phyloP scores from a whole-genome alignment of 2,329 filamentous ascomycete species.

The Verticillium nubilum region DNA sequence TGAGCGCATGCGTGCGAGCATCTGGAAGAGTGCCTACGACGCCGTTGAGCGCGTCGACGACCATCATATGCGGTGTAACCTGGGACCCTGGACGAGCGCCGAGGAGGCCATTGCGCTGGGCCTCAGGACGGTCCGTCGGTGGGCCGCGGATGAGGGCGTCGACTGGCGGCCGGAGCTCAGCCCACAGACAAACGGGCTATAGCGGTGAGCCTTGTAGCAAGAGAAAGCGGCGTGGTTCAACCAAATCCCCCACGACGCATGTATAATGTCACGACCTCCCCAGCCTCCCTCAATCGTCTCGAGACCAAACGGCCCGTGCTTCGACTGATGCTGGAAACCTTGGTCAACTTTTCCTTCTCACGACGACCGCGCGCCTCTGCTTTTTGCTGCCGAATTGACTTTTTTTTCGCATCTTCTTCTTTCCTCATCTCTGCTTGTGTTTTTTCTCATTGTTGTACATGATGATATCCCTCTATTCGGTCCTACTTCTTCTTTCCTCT shows the following conservation, averaged over 20 bases:
- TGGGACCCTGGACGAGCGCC: conserved; percentile 38
- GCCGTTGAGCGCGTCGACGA: conserved; percentile 22
- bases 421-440: background rate
- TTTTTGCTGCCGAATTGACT: background rate
- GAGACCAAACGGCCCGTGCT: background rate
- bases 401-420: background rate
- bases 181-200: conserved; percentile 1
- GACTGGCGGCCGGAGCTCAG: conserved; percentile 36
- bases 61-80: conserved; percentile 15
- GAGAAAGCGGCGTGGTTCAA: background rate
- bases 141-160: conserved; percentile 38
- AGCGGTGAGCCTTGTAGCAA: no score
- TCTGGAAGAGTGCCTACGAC: conserved; percentile 25
- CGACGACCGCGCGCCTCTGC: background rate
- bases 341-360: background rate
- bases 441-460: background rate
- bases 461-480: background rate
- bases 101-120: conserved; percentile 35
- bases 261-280: background rate
- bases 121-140: conserved; percentile 34
- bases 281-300: background rate
- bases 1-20: conserved; percentile 19
- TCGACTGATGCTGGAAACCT: background rate
- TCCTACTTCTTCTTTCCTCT: no score
- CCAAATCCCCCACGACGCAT: background rate